Base-by-base conservation (phyloP, 495 filamentous ascomycete species). In the Trichoderma erinaceum region DNA sequence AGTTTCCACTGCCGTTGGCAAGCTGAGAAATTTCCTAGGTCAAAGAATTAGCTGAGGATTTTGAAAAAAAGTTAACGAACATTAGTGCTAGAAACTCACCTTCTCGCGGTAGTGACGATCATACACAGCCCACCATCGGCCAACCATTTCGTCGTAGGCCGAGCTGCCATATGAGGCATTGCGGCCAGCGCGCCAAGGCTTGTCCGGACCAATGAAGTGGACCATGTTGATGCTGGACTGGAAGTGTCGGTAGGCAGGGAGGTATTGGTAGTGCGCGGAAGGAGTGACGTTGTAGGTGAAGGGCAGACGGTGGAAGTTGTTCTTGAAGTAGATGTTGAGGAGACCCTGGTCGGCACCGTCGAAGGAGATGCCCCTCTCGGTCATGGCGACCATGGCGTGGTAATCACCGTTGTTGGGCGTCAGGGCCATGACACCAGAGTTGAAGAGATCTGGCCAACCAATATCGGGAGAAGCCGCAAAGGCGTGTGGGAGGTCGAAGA, bases 371-470 rank as follows among this genome's bases (percentile, higher is more conserved):
- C 92, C 93, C 43, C 88, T 80, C 69, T 92, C 84, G 35, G 96
- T 93, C 76, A 97, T 84, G 64, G 90, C 90, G 69, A 86, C 82
- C 72, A 99, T 82, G 29, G 92, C 89, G 74, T 90, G 89, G 77
- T 95, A 97, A 68, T 96, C 93, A 66, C 89, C 89, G 83, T 92
- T 79, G 76, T 96, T 91, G 21, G 95, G 95, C 32, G 85, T 89
- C 58, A 98, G 77, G 56, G 90, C 91, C 91, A 99, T 95, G 65
- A 99, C 83, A 68, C 95, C 95, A 61, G 91, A 93, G 80, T 99
- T 99, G 85, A 99, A 99, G 69, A 92, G 86, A 80, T 99, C 95
- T 41, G 95, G 95, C 96, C 96, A 99, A 73, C 95, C 95, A 72
- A 98, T 89, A 74, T 99, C 95, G 41, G 95, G 96, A 16, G 90